These are phyloP conservation scores for Chlorella variabilis DNA, from an alignment of 163 green algal genomes.

Conservation along the genomic window DNA sequence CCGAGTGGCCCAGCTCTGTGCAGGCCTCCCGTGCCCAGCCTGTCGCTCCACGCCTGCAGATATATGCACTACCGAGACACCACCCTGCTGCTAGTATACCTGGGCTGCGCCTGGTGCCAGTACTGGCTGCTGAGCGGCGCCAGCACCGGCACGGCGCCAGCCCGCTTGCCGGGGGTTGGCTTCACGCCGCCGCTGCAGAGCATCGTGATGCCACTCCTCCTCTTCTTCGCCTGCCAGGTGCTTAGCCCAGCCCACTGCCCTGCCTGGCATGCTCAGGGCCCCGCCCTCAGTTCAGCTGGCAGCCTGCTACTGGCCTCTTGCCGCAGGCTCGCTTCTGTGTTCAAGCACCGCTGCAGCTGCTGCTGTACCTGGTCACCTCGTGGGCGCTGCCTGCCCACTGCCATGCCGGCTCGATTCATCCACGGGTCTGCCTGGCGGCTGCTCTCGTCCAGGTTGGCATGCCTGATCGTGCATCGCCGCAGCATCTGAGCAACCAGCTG, in stretches of 20 bases:
- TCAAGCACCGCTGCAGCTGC: constrained; percentile 11
- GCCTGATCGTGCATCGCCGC: too few relatives aligned
- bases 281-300: too few relatives aligned
- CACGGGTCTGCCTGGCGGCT: too few relatives aligned
- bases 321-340: constrained; percentile 5
- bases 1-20: too few relatives aligned
- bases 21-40: too few relatives aligned
- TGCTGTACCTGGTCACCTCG: neutral
- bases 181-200: neutral
- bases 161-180: neutral
- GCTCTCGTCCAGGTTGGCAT: too few relatives aligned
- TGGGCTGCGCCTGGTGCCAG: neutral
- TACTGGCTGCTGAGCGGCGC: neutral
- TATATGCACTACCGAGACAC: neutral
- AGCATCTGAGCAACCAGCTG: too few relatives aligned
- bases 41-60: too few relatives aligned
- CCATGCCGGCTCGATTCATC: too few relatives aligned
- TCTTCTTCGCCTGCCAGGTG: neutral
- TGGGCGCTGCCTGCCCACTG: neutral
- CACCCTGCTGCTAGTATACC: neutral
- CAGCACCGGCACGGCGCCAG: neutral
- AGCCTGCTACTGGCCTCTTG: neutral
- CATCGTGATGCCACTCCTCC: neutral
- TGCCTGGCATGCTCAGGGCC: too few relatives aligned
- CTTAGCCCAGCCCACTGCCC: neutral